phyloP scores from a whole-genome alignment of 1,284 basidiomycete species.

The Leccinum pseudoinsigne region DNA sequence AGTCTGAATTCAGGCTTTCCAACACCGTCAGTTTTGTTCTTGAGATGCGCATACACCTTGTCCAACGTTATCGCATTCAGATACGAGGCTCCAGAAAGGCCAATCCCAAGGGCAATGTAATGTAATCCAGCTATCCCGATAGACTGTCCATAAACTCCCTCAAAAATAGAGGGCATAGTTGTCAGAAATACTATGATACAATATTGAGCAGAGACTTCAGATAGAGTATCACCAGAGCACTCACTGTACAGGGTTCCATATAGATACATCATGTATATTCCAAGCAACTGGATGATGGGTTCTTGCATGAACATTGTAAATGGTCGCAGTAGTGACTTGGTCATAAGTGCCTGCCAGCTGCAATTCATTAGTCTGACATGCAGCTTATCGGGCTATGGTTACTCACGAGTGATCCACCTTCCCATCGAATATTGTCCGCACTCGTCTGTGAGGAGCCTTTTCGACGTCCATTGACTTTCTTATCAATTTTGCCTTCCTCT shows the following conservation, averaged over 20 bases:
- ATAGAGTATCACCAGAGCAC: slow-evolving; percentile 18
- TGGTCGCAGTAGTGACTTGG: slow-evolving; percentile 38
- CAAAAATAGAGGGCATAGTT: slow-evolving; percentile 63
- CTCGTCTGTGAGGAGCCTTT: slow-evolving; percentile 37
- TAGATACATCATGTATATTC: slow-evolving; percentile 50
- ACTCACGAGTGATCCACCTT: slow-evolving; percentile 44
- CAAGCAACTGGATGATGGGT: slow-evolving; percentile 47
- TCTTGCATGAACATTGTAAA: slow-evolving; percentile 48
- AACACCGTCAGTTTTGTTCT: slow-evolving; percentile 41
- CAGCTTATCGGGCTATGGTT: neutral
- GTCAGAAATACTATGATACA: slow-evolving; percentile 54
- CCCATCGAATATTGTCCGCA: slow-evolving; percentile 47
- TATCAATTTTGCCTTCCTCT: slow-evolving; percentile 55
- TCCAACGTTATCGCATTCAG: slow-evolving; percentile 50
- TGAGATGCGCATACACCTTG: slow-evolving; percentile 44
- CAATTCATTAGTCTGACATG: neutral
- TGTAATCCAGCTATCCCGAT: slow-evolving; percentile 60
- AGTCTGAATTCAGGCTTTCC: slow-evolving; percentile 51
- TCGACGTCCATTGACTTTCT: slow-evolving; percentile 45
- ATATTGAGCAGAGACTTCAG: slow-evolving; percentile 12
- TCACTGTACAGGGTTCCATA: slow-evolving; percentile 56
- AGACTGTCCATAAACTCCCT: slow-evolving; percentile 46
- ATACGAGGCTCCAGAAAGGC: slow-evolving; percentile 45
- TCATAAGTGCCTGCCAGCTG: slow-evolving; percentile 35
- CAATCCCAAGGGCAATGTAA: slow-evolving; percentile 54